Base-by-base conservation (phyloP, 1,284 basidiomycete species). In the Austropuccinia psidii region DNA sequence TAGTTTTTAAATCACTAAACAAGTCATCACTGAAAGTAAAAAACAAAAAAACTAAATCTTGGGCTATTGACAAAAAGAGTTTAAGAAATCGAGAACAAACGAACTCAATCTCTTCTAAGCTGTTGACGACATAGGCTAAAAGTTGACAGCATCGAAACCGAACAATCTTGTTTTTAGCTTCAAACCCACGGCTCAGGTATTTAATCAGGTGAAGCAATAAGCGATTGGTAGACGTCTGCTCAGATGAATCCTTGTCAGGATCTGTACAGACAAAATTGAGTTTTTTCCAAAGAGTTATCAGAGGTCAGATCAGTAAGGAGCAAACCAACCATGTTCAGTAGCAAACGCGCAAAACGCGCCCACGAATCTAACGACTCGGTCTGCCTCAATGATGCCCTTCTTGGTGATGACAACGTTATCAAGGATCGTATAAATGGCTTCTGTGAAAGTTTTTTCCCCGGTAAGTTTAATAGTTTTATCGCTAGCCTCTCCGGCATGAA, bases 111-210 rank as follows among this genome's bases (percentile, higher is more conserved):
- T 91, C 89, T 11, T 90, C 89, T 1, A 94, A 83, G 75, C 88
- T 86, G 4, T 87, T 85, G 61, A 94, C 88, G 83, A 92, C 87
- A 76, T 90, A 88, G 0, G 89, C 87, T n/a, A 91, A 85, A 43
- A 90, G 82, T 74, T 90, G 88, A 0, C 91, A 85, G 75, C 88
- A 89, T 21, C 93, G 86, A 78, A 89, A 92, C 13, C 93, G 86
- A 29, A 91, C 88, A 68, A 86, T 85, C 83, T 95, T 97, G 83
- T 94, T 90, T 81, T 95, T 97, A 2, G 93, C 90, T 13, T 85
- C 81, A 81, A 93, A 93, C 0, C 93, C 93, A 61, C 86, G 86
- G 69, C 96, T 83, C 3, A 96, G 82, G 57, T 87, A 85, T 13
- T 85, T 82, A 0, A 89, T 83, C 77, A 97, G 93, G 68, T 92